phyloP scores from a whole-genome alignment of 345 rosid genomes.

The Arabis hirsuta region DNA sequence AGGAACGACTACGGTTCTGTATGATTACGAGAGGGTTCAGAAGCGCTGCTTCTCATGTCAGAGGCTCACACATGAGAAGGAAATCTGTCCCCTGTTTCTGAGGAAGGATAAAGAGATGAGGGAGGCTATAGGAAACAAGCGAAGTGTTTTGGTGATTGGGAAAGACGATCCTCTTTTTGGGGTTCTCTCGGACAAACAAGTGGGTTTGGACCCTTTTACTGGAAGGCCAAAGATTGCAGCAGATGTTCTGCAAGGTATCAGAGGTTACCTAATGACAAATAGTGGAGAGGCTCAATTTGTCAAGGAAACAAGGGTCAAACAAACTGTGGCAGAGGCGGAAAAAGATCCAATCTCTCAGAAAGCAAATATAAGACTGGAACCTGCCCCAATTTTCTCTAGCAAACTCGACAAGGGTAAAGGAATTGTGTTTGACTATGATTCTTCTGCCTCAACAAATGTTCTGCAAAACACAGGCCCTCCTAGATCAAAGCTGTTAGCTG shows the following conservation, averaged over 20 bases:
- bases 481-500: too few relatives aligned
- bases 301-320: neutral
- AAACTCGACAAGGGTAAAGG: neutral
- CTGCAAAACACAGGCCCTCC: too few relatives aligned
- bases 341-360: neutral
- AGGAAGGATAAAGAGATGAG: neutral
- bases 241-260: neutral
- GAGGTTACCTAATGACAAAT: too few relatives aligned
- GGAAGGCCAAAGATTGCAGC: neutral
- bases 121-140: neutral
- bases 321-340: neutral
- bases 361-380: rapidly evolving
- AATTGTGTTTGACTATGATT: neutral
- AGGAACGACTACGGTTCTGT: rapidly evolving
- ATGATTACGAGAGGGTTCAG: neutral
- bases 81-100: neutral
- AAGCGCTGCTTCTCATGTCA: neutral
- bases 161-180: neutral
- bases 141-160: neutral
- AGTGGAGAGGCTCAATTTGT: neutral
- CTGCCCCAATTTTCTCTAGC: neutral
- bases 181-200: neutral
- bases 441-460: neutral
- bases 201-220: neutral
- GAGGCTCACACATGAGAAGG: too few relatives aligned